These are phyloP conservation scores for Nannizziopsis barbatae DNA, from an alignment of 2,329 filamentous ascomycete species.

Conservation along the genomic window DNA sequence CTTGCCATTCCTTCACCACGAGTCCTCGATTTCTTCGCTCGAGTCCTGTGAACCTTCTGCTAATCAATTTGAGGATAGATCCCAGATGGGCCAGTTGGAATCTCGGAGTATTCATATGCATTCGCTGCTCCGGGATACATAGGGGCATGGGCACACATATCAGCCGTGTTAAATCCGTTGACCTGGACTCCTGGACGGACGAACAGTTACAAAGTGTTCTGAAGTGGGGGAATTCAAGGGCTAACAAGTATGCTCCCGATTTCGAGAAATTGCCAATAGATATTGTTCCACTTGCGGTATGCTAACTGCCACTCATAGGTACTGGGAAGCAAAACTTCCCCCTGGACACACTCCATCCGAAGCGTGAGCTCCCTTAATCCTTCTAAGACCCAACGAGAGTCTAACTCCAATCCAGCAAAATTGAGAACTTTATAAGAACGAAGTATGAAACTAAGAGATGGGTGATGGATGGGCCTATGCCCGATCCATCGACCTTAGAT, in stretches of 20 bases:
- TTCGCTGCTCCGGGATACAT: conserved; percentile 96
- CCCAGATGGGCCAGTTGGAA: conserved; percentile 99
- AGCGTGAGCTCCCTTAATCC: conserved; percentile 40
- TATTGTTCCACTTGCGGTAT: background rate
- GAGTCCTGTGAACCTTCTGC: background rate
- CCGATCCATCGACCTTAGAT: conserved; percentile 80
- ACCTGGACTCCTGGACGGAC: conserved; percentile 96
- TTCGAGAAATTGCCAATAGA: background rate
- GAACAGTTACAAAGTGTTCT: conserved; percentile 91
- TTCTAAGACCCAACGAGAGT: background rate
- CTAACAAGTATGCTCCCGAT: conserved; percentile 61
- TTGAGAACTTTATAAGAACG: conserved; percentile 98
- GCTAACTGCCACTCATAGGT: conserved; percentile 35
- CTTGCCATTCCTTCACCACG: conserved; percentile 12
- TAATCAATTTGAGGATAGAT: conserved; percentile 44
- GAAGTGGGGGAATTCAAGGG: conserved; percentile 89
- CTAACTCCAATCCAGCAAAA: conserved; percentile 49
- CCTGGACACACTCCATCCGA: conserved; percentile 86
- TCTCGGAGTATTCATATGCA: conserved; percentile 91
- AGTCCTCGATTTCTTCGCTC: background rate
- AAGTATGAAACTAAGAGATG: conserved; percentile 98
- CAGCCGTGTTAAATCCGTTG: conserved; percentile 93
- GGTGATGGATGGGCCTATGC: conserved; percentile 96
- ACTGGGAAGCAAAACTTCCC: conserved; percentile 94
- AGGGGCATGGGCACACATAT: conserved; percentile 98